Evolutionary conservation across 1,284 basidiomycete species (phyloP).

Genomic region (Puccinia triticina): DNA sequence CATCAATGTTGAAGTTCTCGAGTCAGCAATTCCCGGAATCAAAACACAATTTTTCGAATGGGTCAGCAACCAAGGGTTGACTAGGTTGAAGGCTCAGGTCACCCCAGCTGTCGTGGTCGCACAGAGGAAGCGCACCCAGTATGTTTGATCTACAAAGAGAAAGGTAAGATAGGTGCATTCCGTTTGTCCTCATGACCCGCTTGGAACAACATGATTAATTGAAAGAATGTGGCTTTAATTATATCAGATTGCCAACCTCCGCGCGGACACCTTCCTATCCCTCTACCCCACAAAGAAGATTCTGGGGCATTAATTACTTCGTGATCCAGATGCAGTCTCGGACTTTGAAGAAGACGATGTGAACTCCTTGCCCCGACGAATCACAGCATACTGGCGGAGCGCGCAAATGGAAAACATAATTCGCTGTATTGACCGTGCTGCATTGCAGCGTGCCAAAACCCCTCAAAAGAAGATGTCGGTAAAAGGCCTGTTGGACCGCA

Average conservation of each 20-base stretch:
- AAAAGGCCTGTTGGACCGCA: neutral
- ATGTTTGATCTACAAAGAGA: slow-evolving; percentile 5
- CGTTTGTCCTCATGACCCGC: neutral
- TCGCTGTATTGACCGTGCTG: neutral
- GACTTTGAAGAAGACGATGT: slow-evolving; percentile 10
- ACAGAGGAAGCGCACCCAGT: neutral
- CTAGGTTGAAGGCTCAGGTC: neutral
- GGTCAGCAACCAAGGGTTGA: slow-evolving; percentile 3
- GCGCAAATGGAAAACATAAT: neutral
- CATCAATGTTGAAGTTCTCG: neutral
- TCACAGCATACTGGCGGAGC: slow-evolving; percentile 9
- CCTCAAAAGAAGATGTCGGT: slow-evolving; percentile 22
- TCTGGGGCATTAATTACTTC: slow-evolving; percentile 16
- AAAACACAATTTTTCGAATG: slow-evolving; percentile 13
- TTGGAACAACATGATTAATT: slow-evolving; percentile 1
- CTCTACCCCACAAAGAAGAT: slow-evolving; percentile 9
- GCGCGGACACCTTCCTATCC: neutral
- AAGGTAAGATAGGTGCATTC: neutral
- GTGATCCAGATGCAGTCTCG: slow-evolving; percentile 5
- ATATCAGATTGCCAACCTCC: slow-evolving; percentile 17
- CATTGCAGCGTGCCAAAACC: neutral
- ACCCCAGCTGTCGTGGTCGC: neutral
- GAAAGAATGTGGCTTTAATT: neutral
- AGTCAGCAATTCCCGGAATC: neutral
- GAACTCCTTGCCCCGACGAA: neutral